phyloP scores from a whole-genome alignment of 305 asterid genomes.

The Plantago rigida region DNA sequence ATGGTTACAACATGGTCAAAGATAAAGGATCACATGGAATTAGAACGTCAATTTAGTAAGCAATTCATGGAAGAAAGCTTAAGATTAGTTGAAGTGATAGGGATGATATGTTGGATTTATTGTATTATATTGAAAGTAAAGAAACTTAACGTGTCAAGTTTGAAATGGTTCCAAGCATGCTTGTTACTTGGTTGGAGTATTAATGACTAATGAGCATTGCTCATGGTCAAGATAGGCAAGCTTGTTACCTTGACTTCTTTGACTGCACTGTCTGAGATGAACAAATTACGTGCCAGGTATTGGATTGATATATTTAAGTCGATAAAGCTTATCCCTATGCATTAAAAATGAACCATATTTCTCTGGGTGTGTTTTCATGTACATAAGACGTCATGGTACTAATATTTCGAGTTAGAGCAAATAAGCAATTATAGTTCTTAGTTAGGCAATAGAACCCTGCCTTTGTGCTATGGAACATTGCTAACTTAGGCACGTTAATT shows the following conservation, averaged over 20 bases:
- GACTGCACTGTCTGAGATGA: neutral
- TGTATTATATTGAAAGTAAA: too few relatives aligned
- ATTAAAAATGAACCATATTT: neutral
- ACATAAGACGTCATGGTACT: slow-evolving; percentile 9
- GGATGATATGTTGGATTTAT: too few relatives aligned
- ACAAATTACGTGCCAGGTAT: slow-evolving; percentile 8
- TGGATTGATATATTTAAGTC: neutral
- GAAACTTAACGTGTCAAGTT: too few relatives aligned
- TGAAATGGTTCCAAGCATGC: too few relatives aligned
- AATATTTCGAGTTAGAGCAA: slow-evolving; percentile 5
- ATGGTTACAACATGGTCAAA: neutral
- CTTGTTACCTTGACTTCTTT: too few relatives aligned
- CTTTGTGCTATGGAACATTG: slow-evolving; percentile 11
- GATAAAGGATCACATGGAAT: neutral
- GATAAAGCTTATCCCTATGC: too few relatives aligned
- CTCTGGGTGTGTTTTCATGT: neutral
- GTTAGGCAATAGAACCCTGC: slow-evolving; percentile 4
- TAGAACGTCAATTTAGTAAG: too few relatives aligned
- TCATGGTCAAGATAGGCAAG: too few relatives aligned
- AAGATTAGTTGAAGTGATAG: too few relatives aligned
- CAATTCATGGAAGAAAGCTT: too few relatives aligned
- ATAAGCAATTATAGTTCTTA: slow-evolving; percentile 14
- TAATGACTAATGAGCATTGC: too few relatives aligned
- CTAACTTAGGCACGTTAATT: slow-evolving; percentile 6
- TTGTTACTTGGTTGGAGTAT: too few relatives aligned